phyloP scores from a whole-genome alignment of 345 rosid species.

The Orychophragmus violaceus region DNA sequence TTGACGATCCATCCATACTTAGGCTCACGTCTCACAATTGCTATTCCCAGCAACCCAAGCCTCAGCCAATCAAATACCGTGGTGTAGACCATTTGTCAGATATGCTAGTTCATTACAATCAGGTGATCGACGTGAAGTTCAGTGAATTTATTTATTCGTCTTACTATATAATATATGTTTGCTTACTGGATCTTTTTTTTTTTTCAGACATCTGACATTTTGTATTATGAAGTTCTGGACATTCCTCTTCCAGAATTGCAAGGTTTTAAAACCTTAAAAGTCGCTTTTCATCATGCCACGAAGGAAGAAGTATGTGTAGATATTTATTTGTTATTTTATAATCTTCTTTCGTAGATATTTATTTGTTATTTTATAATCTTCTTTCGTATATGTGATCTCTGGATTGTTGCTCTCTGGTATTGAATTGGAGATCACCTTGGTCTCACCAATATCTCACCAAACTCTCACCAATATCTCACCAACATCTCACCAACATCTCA shows the following conservation, averaged over 20 bases:
- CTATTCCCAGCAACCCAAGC: constrained; percentile 99
- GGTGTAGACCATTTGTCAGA: constrained; percentile 85
- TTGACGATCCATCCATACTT: constrained; percentile 83
- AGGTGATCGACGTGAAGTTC: constrained; percentile 39
- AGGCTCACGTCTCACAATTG: constrained; percentile 98
- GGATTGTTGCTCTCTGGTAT: too few species aligned
- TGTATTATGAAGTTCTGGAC: constrained; percentile 93
- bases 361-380: background rate
- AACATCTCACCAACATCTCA: too few species aligned
- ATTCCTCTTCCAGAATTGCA: constrained; percentile 95
- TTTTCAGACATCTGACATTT: constrained; percentile 77
- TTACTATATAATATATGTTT: constrained; percentile 4
- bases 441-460: too few species aligned
- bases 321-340: background rate
- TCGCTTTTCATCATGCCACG: constrained; percentile 70
- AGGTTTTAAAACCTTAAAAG: constrained; percentile 80
- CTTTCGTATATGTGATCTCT: background rate
- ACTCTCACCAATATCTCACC: too few species aligned
- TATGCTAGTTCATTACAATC: constrained; percentile 90
- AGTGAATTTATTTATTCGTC: constrained; percentile 11
- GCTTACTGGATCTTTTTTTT: constrained; percentile 6
- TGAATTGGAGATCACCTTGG: too few species aligned
- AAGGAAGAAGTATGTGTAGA: constrained; percentile 71
- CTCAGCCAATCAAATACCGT: constrained; percentile 81
- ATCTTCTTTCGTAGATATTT: too few species aligned